phyloP scores from a whole-genome alignment of 495 filamentous ascomycete genomes.

The Aspergillus diversus region DNA sequence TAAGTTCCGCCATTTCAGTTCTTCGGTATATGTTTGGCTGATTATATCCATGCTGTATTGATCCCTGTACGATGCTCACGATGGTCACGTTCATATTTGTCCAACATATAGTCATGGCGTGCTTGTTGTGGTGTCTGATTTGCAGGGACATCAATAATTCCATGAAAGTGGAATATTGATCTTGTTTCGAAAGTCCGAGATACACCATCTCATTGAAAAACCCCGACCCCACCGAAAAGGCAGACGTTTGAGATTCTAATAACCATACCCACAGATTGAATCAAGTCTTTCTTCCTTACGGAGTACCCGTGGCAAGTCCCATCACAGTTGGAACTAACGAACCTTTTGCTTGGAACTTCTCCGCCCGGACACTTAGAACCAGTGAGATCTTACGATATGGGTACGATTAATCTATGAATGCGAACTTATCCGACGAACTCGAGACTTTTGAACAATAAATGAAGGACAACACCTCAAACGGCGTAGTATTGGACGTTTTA shows the following conservation, averaged over 20 bases:
- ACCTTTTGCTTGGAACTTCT: constrained; percentile 17
- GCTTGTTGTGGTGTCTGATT: neutral
- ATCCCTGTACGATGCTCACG: neutral
- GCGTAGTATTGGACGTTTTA: neutral
- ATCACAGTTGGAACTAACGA: constrained; percentile 6
- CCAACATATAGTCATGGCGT: neutral
- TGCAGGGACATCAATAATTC: no score
- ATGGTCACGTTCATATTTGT: neutral
- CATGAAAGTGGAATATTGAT: neutral
- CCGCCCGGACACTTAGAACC: constrained; percentile 2
- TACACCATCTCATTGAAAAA: neutral
- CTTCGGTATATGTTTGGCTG: no score
- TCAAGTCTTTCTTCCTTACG: no score
- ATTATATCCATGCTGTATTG: neutral
- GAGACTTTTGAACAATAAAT: constrained; percentile 7
- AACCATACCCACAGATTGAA: no score
- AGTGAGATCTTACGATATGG: constrained; percentile 9
- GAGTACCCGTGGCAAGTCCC: neutral
- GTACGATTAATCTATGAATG: neutral
- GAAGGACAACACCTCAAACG: neutral
- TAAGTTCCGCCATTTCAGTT: neutral
- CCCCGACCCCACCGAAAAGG: no score
- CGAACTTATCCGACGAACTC: constrained; percentile 5
- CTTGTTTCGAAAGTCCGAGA: neutral
- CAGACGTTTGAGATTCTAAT: no score